A percentile compares a stretch with the other conserved stretches of the same genome.
These are phyloP conservation scores for Epichloe scottii DNA, from an alignment of 2,329 filamentous ascomycete species.

Conservation along the genomic window DNA sequence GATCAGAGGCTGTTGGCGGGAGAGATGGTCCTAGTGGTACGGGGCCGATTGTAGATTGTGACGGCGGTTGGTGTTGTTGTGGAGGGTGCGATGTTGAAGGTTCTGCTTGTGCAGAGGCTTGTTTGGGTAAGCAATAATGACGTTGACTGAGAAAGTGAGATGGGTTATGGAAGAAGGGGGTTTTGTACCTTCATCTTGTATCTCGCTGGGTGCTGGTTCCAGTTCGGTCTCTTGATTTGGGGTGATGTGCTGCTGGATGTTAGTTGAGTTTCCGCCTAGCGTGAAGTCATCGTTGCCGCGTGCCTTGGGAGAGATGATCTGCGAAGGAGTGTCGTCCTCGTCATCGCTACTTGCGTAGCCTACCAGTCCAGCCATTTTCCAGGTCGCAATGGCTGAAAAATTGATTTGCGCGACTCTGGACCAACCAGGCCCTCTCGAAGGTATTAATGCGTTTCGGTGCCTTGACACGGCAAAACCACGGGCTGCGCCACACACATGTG, in stretches of 20 bases:
- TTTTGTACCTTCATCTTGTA: background rate
- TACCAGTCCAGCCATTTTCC: constrained; percentile 32
- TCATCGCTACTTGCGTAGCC: constrained; percentile 40
- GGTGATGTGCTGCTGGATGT: background rate
- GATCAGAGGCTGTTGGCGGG: constrained; percentile 17
- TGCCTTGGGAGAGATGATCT: constrained; percentile 1
- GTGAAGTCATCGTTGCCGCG: background rate
- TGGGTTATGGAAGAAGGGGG: background rate
- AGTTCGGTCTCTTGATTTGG: background rate
- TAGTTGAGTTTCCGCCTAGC: background rate
- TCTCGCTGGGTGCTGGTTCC: background rate
- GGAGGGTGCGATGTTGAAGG: background rate
- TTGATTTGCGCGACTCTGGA: background rate
- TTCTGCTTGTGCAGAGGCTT: background rate
- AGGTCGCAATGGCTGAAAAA: background rate
- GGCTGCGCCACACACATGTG: constrained; percentile 3
- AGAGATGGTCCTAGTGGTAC: constrained; percentile 27
- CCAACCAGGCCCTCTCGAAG: background rate
- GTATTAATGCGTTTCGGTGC: background rate
- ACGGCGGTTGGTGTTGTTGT: background rate
- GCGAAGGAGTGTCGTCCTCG: constrained; percentile 22
- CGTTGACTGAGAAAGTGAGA: no score
- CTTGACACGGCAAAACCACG: background rate
- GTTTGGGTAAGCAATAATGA: no score
- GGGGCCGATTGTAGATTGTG: constrained; percentile 14